A percentile compares a stretch with the other conserved stretches of the same genome.
Evolutionary conservation across 495 filamentous ascomycete genomes (phyloP).

Genomic region (Aspergillus biplanus): DNA sequence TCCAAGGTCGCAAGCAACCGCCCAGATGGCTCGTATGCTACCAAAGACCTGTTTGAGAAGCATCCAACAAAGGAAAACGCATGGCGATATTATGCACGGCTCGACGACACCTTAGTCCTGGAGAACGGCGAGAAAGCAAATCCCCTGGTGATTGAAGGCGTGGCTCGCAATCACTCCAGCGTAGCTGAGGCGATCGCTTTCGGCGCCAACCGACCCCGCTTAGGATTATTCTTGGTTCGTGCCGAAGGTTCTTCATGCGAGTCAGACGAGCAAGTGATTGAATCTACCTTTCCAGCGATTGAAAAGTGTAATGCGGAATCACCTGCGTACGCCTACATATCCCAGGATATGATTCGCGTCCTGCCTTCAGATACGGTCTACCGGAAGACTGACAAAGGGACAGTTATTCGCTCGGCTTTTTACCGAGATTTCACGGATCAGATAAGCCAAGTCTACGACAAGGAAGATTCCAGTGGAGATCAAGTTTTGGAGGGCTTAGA

Average conservation of each 20-base stretch:
- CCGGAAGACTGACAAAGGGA: constrained; percentile 54
- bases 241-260: constrained; percentile 27
- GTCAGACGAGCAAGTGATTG: constrained; percentile 43
- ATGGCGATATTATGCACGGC: constrained; percentile 60
- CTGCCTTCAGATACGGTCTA: constrained; percentile 45
- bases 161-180: constrained; percentile 29
- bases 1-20: constrained; percentile 62
- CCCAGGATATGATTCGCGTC: constrained; percentile 51
- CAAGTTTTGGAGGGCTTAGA: constrained; percentile 19
- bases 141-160: constrained; percentile 58
- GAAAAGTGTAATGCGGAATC: constrained; percentile 45
- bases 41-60: constrained; percentile 57
- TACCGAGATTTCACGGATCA: constrained; percentile 46
- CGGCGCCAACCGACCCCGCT: constrained; percentile 30
- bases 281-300: constrained; percentile 48
- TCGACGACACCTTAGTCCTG: constrained; percentile 61
- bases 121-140: constrained; percentile 68
- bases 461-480: constrained; percentile 21
- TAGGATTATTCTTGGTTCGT: constrained; percentile 49
- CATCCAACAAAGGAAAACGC: constrained; percentile 52
- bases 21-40: constrained; percentile 59
- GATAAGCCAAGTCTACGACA: constrained; percentile 48
- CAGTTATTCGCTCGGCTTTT: constrained; percentile 53
- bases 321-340: constrained; percentile 52
- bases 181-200: constrained; percentile 38